A percentile compares a stretch with the other conserved stretches of the same genome.
Evolutionary conservation across 805 yeast genomes (phyloP).

Genomic region (Ogataea ganodermae): DNA sequence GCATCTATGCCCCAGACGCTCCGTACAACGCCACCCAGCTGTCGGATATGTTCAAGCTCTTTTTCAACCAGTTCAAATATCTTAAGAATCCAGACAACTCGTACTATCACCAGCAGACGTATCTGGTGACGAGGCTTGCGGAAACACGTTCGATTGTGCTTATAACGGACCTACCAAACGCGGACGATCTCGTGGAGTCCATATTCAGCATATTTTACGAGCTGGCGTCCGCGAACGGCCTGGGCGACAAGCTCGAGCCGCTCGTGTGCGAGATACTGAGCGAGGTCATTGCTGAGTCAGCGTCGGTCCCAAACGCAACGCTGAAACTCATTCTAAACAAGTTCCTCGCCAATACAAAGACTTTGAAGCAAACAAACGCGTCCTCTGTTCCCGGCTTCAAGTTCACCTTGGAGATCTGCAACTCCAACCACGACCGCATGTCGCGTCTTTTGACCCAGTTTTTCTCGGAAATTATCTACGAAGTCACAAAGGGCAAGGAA

Average conservation of each 20-base stretch:
- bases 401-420: conserved; percentile 68
- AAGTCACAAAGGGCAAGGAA: conserved; percentile 35
- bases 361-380: conserved; percentile 23
- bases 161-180: conserved; percentile 70
- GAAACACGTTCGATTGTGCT: conserved; percentile 76
- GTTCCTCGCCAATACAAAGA: conserved; percentile 44
- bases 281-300: conserved; percentile 73
- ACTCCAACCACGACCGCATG: conserved; percentile 68
- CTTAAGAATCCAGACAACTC: conserved; percentile 55
- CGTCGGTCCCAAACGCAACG: conserved; percentile 58
- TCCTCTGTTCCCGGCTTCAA: conserved; percentile 62
- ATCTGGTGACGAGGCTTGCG: conserved; percentile 65
- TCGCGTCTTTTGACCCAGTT: conserved; percentile 76
- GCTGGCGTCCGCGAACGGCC: conserved; percentile 43
- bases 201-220: conserved; percentile 67
- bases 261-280: conserved; percentile 69
- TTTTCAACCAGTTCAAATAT: conserved; percentile 61
- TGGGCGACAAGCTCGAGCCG: conserved; percentile 57
- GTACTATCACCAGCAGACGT: conserved; percentile 61
- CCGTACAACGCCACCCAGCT: conserved; percentile 72
- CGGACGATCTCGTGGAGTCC: conserved; percentile 52
- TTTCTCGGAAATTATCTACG: conserved; percentile 74
- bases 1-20: conserved; percentile 87
- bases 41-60: conserved; percentile 63
- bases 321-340: conserved; percentile 66